Evolutionary conservation across 495 filamentous ascomycete species (phyloP).

Genomic region (Umbilicaria muhlenbergii): DNA sequence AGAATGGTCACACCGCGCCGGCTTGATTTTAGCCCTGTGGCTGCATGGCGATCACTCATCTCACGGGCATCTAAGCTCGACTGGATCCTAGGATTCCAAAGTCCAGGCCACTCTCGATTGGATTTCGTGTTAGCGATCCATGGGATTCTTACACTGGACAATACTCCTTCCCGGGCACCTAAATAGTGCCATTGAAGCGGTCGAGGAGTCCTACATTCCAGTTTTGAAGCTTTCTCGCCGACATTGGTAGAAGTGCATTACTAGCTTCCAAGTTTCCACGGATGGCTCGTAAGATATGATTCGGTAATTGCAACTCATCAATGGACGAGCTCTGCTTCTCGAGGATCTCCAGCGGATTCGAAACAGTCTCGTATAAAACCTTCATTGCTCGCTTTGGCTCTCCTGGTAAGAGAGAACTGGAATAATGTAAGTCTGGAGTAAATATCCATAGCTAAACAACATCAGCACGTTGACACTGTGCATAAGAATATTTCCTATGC

Average conservation of each 20-base stretch:
- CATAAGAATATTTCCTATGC: conserved; percentile 19
- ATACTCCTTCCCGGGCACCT: too few species aligned
- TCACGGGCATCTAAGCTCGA: too few species aligned
- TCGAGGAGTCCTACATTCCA: conserved; percentile 55
- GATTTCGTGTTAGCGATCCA: too few species aligned
- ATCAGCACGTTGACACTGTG: conserved; percentile 20
- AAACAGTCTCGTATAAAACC: conserved; percentile 40
- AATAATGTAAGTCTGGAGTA: conserved; percentile 50
- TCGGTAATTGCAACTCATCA: conserved; percentile 50
- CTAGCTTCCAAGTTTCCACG: conserved; percentile 27
- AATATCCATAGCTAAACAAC: conserved; percentile 46
- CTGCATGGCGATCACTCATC: background rate
- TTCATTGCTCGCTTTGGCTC: conserved; percentile 43
- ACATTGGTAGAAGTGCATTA: conserved; percentile 36
- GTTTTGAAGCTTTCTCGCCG: conserved; percentile 38
- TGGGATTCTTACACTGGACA: too few species aligned
- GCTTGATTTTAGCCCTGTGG: too few species aligned
- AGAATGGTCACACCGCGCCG: too few species aligned
- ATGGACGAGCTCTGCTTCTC: conserved; percentile 36
- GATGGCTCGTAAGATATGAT: conserved; percentile 29
- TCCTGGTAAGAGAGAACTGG: conserved; percentile 28
- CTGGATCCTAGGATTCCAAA: too few species aligned
- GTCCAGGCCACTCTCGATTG: too few species aligned
- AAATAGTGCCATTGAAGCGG: conserved; percentile 14
- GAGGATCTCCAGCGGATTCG: conserved; percentile 36